These are phyloP conservation scores for Ogataea methanolica DNA, from an alignment of 805 yeast genomes.

Conservation along the genomic window DNA sequence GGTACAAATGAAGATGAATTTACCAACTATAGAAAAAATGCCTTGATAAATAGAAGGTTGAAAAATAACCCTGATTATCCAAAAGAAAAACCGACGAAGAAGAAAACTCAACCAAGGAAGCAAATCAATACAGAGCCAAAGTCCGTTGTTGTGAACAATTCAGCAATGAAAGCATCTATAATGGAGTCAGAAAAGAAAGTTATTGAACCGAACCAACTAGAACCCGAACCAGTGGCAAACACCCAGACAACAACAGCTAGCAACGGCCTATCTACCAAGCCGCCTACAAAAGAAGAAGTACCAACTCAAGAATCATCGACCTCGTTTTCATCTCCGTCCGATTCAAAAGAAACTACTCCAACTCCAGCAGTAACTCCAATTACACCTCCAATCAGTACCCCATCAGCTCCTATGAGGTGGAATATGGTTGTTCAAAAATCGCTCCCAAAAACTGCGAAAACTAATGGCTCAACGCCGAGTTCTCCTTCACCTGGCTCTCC, in stretches of 20 bases:
- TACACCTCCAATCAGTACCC: not conserved
- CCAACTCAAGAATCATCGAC: constrained; percentile 1
- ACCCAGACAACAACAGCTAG: no score
- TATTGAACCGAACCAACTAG: no score
- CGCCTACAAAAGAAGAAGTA: no score
- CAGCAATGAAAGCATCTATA: no score
- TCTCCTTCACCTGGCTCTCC: not conserved
- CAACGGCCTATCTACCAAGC: no score
- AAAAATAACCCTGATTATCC: constrained; percentile 16
- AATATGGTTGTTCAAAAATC: constrained; percentile 17
- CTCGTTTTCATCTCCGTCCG: not conserved
- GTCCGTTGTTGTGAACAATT: no score
- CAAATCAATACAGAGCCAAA: not conserved
- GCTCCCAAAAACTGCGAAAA: constrained; percentile 6
- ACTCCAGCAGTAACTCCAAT: not conserved
- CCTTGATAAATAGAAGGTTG: constrained; percentile 21
- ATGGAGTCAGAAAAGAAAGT: no score
- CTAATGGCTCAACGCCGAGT: not conserved
- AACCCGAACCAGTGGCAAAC: no score
- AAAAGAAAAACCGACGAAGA: constrained; percentile 1
- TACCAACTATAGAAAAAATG: constrained; percentile 17
- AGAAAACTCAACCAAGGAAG: not conserved
- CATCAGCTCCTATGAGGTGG: constrained; percentile 14
- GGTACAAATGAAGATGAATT: constrained; percentile 31
- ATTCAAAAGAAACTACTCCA: not conserved